phyloP scores from a whole-genome alignment of 1,139 yeast genomes.

The Pneumocystis carinii region DNA sequence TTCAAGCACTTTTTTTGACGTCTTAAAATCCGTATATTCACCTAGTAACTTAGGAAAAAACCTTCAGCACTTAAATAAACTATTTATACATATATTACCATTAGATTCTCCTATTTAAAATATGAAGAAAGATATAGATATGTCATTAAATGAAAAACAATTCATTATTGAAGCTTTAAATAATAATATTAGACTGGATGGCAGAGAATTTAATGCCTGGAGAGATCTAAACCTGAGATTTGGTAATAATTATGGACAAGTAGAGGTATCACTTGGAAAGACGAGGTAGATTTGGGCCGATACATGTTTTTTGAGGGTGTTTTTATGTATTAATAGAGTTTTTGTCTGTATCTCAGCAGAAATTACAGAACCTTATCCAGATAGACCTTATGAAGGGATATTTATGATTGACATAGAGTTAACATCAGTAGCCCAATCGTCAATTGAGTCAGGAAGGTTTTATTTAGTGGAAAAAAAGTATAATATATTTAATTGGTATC shows the following conservation, averaged over 20 bases:
- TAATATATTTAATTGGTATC: slow-evolving; percentile 28
- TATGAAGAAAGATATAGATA: slow-evolving; percentile 30
- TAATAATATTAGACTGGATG: slow-evolving; percentile 51
- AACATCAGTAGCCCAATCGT: slow-evolving; percentile 76
- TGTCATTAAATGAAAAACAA: slow-evolving; percentile 50
- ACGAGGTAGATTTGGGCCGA: slow-evolving; percentile 28
- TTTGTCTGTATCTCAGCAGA: slow-evolving; percentile 68
- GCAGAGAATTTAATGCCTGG: slow-evolving; percentile 47
- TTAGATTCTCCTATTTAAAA: neutral
- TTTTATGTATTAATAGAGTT: slow-evolving; percentile 26
- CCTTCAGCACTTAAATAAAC: too few species aligned
- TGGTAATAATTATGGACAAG: slow-evolving; percentile 66
- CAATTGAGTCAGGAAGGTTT: slow-evolving; percentile 39
- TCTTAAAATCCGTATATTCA: neutral
- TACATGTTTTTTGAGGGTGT: neutral
- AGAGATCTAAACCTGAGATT: slow-evolving; percentile 49
- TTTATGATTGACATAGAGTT: slow-evolving; percentile 75
- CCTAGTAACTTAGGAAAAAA: too few species aligned
- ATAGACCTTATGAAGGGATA: slow-evolving; percentile 85
- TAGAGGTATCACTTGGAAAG: slow-evolving; percentile 58
- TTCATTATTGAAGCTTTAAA: slow-evolving; percentile 51
- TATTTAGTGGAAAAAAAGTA: neutral
- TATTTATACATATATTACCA: too few species aligned
- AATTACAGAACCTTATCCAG: slow-evolving; percentile 72
- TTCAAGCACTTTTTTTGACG: neutral